Evolutionary conservation across 2,329 filamentous ascomycete genomes (phyloP).

Genomic region (Aureobasidium sp.): DNA sequence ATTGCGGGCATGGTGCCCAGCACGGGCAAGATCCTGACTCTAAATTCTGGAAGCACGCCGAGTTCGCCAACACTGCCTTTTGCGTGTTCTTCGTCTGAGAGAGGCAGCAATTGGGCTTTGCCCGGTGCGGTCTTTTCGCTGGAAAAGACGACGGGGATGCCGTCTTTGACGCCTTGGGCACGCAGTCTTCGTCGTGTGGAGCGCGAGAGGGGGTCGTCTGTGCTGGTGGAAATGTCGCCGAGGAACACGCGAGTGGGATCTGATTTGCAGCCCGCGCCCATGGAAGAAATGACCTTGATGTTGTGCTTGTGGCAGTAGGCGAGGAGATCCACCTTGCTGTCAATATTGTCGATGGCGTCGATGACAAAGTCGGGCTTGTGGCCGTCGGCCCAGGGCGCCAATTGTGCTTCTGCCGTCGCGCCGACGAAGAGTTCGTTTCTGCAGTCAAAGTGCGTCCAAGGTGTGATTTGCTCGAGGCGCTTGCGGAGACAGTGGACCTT

Average conservation of each 20-base stretch:
- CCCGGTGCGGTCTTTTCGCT: slow-evolving; percentile 84
- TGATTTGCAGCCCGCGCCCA: slow-evolving; percentile 95
- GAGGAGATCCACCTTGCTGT: slow-evolving; percentile 86
- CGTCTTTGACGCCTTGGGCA: slow-evolving; percentile 66
- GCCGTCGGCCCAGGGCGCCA: slow-evolving; percentile 58
- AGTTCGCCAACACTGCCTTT: slow-evolving; percentile 84
- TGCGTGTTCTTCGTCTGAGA: slow-evolving; percentile 78
- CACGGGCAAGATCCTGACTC: slow-evolving; percentile 89
- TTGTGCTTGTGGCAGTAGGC: slow-evolving; percentile 76
- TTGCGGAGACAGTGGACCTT: slow-evolving; percentile 82
- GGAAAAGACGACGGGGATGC: slow-evolving; percentile 88
- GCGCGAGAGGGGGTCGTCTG: slow-evolving; percentile 81
- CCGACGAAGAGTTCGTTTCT: slow-evolving; percentile 75
- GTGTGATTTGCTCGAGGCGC: slow-evolving; percentile 75
- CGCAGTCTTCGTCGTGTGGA: slow-evolving; percentile 76
- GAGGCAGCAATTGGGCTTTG: slow-evolving; percentile 80
- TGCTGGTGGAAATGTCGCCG: slow-evolving; percentile 81
- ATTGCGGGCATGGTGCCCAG: slow-evolving; percentile 96
- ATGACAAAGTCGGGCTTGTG: slow-evolving; percentile 79
- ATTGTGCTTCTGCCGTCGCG: slow-evolving; percentile 56
- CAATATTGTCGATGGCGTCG: slow-evolving; percentile 97
- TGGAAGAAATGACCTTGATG: slow-evolving; percentile 81
- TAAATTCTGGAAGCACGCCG: slow-evolving; percentile 83
- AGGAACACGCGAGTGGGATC: slow-evolving; percentile 77
- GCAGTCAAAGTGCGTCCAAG: slow-evolving; percentile 87